A percentile compares a stretch with the other conserved stretches of the same genome.
phyloP scores from a whole-genome alignment of 2,329 filamentous ascomycete species.

The Pseudogymnoascus sp. region DNA sequence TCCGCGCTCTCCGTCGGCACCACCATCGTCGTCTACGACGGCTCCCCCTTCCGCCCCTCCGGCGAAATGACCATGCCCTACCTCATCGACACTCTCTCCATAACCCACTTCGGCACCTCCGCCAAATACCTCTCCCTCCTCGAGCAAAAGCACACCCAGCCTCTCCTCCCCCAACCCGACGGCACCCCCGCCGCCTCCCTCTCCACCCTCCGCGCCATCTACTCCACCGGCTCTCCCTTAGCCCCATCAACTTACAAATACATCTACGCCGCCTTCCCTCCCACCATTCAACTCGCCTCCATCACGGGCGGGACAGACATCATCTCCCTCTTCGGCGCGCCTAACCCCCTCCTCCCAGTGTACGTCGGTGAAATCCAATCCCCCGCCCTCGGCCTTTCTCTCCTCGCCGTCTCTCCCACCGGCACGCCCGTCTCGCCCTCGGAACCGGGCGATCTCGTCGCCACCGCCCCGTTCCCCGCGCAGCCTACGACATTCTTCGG shows the following conservation, averaged over 20 bases:
- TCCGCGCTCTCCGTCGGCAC: conserved; percentile 76
- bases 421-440: conserved; percentile 42
- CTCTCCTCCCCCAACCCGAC: conserved; percentile 35
- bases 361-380: conserved; percentile 69
- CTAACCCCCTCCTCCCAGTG: conserved; percentile 69
- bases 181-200: conserved; percentile 42
- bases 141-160: conserved; percentile 66
- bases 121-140: conserved; percentile 89
- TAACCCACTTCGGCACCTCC: conserved; percentile 91
- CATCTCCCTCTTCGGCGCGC: conserved; percentile 85
- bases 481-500: conserved; percentile 90
- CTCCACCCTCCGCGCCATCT: conserved; percentile 68
- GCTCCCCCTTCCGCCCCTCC: conserved; percentile 76
- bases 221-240: conserved; percentile 86
- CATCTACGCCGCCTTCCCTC: conserved; percentile 75
- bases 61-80: conserved; percentile 75
- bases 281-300: conserved; percentile 74
- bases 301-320: conserved; percentile 98
- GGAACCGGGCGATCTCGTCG: conserved; percentile 81
- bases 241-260: conserved; percentile 90
- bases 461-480: conserved; percentile 77
- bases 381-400: conserved; percentile 71
- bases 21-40: conserved; percentile 82
- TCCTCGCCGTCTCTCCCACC: conserved; percentile 51
- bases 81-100: conserved; percentile 69